A percentile compares a stretch with the other conserved stretches of the same genome.
Evolutionary conservation across 2,329 filamentous ascomycete genomes (phyloP).

Genomic region (Colletotrichum navitas): DNA sequence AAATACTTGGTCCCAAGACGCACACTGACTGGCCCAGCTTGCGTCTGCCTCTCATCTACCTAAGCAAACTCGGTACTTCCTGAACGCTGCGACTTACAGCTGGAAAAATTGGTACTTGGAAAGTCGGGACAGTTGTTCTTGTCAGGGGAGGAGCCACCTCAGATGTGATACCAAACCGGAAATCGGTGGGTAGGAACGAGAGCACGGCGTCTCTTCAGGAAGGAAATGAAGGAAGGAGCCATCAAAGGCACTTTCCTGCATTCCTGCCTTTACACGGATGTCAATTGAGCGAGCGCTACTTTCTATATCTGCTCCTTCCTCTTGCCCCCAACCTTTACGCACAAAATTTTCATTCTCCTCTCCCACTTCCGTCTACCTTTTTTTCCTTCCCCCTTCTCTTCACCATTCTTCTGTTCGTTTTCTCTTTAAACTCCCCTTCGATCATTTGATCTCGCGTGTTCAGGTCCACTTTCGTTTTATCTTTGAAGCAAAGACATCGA

Average conservation of each 20-base stretch:
- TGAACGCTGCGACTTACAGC: background rate
- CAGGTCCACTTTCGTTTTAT: slow-evolving; percentile 13
- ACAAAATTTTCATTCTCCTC: slow-evolving; percentile 2
- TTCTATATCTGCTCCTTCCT: slow-evolving; percentile 29
- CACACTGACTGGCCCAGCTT: background rate
- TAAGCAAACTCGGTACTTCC: no score
- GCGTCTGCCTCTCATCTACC: background rate
- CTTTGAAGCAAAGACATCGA: background rate
- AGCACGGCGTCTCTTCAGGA: background rate
- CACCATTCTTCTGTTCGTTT: background rate
- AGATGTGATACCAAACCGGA: background rate
- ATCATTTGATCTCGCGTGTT: background rate
- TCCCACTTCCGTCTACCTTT: background rate
- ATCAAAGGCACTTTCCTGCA: background rate
- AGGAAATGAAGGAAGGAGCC: background rate
- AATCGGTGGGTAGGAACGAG: background rate
- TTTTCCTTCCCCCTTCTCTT: background rate
- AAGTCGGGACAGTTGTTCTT: background rate
- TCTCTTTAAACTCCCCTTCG: background rate
- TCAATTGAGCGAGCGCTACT: background rate
- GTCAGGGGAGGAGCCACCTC: background rate
- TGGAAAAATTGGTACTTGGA: no score
- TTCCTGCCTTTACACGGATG: background rate
- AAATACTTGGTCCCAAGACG: no score
- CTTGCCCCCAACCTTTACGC: background rate